Base-by-base conservation (phyloP, 805 yeast genomes). In the Candida alai region DNA sequence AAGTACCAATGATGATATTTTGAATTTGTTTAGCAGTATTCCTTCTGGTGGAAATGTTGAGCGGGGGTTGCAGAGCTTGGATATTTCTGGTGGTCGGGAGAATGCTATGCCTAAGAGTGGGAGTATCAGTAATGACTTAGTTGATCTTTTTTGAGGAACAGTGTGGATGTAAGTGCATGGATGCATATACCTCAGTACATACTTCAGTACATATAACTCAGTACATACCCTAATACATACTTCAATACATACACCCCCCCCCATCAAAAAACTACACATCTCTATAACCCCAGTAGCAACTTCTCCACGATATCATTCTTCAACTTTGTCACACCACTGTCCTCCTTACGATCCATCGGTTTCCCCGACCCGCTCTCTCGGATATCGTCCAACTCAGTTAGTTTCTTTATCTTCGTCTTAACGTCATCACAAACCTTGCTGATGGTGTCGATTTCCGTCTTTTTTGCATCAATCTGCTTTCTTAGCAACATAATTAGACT, bases 401-500 rank as follows among this genome's bases (percentile, higher is more conserved):
- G 49, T 3, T 32, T 41, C 20, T 40, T 30, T 5, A 76, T 57
- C 36, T 60, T 60, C 4, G 40, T 39, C 39, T 66, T 71, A 13
- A 75, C 62, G 3, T 57, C 61, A 6, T 42, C 34, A 31, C 70
- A 61, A 3, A 70, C 68, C 11, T 43, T 48, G 23, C 70, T 68
- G 10, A 76, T 71, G 20, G 49, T 47, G 4, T 51, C 54, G 6
- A 82, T 80, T 40, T 80, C 82, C 4, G 57, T 51, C 32, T 68
- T 66, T 47, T 82, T 83, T 27, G 70, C 66, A 32, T 75, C 84
- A 21, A 90, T 74, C 50, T 84, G 88, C 34, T 76, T 80, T 47
- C 74, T 78, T 52, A 86, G 60, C 35, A 83, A 65, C 68, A 86
- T 68, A 27, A 88, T 85, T 43, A 93, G 66, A 32, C 89, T 80